Conservation (phyloP, 768 basidiomycete genomes). For the Lentinula guzmanii region DNA sequence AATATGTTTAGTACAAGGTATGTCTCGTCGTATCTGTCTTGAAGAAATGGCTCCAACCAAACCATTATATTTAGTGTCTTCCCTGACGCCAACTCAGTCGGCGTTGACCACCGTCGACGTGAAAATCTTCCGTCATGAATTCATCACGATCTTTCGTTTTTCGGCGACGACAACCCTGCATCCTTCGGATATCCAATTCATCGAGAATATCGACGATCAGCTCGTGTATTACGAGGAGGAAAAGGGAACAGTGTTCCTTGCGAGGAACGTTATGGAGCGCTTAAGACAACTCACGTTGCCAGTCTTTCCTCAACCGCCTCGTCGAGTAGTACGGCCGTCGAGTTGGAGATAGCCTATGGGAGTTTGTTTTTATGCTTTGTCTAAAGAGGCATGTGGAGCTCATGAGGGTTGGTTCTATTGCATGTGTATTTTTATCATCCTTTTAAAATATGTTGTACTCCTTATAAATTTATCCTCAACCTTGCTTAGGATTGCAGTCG, state of each 20-base stretch:
- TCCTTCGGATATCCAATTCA: conserved; percentile 42
- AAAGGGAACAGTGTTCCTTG: conserved; percentile 53
- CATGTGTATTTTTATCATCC: background rate
- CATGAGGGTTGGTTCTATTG: background rate
- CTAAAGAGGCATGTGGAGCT: background rate
- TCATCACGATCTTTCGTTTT: conserved; percentile 59
- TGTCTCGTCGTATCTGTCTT: conserved; percentile 23
- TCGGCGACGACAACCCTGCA: conserved; percentile 38
- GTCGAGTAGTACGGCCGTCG: background rate
- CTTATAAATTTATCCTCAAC: background rate
- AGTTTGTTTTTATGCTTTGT: background rate
- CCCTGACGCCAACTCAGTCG: conserved; percentile 23
- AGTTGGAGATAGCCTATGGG: background rate
- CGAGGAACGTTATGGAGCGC: conserved; percentile 41
- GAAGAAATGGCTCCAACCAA: background rate
- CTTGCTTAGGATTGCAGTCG: background rate
- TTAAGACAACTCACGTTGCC: conserved; percentile 33
- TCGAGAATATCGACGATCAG: conserved; percentile 44
- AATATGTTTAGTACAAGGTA: conserved; percentile 60
- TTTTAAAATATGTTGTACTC: background rate
- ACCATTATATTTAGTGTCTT: background rate
- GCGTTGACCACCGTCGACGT: conserved; percentile 41
- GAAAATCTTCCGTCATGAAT: conserved; percentile 56
- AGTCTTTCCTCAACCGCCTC: background rate
- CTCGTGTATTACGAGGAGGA: conserved; percentile 52